Evolutionary conservation across 177 flowering plant genomes (phyloP).

Genomic region (Vitis hybrid): DNA sequence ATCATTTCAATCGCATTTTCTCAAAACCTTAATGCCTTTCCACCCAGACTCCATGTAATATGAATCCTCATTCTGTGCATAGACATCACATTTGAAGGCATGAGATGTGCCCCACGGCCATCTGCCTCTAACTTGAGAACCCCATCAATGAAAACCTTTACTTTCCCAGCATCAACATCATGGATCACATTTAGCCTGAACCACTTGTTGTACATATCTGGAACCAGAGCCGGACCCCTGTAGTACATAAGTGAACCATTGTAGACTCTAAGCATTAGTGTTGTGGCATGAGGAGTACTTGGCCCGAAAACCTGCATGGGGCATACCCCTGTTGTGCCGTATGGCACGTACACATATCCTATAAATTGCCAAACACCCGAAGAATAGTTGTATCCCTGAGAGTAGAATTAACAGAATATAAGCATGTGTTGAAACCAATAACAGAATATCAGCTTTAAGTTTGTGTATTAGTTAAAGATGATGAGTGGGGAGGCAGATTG

Average conservation of each 20-base stretch:
- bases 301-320: constrained; percentile 55
- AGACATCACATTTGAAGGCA: constrained; percentile 52
- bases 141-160: constrained; percentile 40
- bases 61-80: constrained; percentile 36
- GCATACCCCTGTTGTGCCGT: constrained; percentile 45
- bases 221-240: constrained; percentile 14
- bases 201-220: constrained; percentile 38
- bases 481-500: too few species aligned
- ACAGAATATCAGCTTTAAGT: too few species aligned
- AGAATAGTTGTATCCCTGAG: constrained; percentile 45
- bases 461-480: too few species aligned
- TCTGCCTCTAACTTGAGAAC: constrained; percentile 15
- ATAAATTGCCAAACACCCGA: constrained; percentile 60
- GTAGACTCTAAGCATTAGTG: constrained; percentile 39
- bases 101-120: constrained; percentile 37
- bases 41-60: constrained; percentile 56
- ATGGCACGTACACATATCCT: constrained; percentile 45
- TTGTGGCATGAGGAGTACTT: constrained; percentile 26
- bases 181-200: constrained; percentile 50
- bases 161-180: constrained; percentile 31
- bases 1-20: constrained; percentile 7
- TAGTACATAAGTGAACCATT: constrained; percentile 43
- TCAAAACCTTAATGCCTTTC: constrained; percentile 39
- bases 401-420: too few species aligned
- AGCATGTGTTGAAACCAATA: too few species aligned